Evolutionary conservation across 495 filamentous ascomycete genomes (phyloP).

Genomic region (Apiosordaria backusii): DNA sequence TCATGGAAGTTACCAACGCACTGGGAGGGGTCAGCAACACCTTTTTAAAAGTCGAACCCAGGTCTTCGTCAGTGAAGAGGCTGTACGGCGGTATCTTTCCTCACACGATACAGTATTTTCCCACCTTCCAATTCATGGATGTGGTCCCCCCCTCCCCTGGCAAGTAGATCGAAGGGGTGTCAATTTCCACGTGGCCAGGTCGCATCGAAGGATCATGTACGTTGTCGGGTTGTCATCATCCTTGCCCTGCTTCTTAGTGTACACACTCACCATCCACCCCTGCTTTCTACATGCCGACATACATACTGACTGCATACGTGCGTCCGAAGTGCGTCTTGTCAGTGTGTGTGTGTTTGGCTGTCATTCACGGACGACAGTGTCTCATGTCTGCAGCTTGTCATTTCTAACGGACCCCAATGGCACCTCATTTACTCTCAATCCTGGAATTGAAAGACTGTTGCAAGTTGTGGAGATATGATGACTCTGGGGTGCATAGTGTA

Average conservation of each 20-base stretch:
- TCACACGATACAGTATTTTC: too few relatives aligned
- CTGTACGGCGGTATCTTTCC: too few relatives aligned
- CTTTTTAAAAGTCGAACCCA: too few relatives aligned
- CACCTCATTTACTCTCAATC: not conserved
- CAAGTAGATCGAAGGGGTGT: not conserved
- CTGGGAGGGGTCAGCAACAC: too few relatives aligned
- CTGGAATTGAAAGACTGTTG: not conserved
- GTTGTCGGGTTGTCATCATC: not conserved
- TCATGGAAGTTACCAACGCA: too few relatives aligned
- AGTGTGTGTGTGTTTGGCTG: not conserved
- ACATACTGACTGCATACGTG: not conserved
- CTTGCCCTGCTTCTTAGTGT: not conserved
- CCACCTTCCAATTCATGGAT: too few relatives aligned
- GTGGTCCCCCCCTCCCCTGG: not conserved
- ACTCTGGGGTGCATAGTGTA: too few relatives aligned
- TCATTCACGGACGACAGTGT: not conserved
- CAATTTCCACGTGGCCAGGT: constrained; percentile 1
- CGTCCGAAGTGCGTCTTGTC: not conserved
- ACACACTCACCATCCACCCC: not conserved
- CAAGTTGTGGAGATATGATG: not conserved
- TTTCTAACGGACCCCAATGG: not conserved
- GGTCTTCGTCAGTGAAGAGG: too few relatives aligned
- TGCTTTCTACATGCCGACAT: not conserved
- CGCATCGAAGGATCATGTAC: constrained; percentile 1
- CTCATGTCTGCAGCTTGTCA: not conserved